Conservation (phyloP, 108 stramenopile genomes). For the Cyclotella sp. region DNA sequence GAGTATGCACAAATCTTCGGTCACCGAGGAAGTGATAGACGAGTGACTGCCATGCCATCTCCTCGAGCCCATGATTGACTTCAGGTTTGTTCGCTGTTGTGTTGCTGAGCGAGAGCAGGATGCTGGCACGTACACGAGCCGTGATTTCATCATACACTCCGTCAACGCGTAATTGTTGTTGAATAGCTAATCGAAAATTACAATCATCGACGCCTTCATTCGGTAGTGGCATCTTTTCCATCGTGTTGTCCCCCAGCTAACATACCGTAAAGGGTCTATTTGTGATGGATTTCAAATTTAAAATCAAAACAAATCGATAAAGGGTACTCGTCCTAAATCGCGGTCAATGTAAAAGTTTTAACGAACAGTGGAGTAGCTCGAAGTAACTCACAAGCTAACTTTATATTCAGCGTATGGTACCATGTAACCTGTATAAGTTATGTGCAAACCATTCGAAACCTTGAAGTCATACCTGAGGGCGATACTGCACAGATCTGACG, state of each 20-base stretch:
- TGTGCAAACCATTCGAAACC: too few relatives aligned
- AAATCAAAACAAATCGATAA: too few relatives aligned
- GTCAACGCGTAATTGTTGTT: constrained; percentile 25
- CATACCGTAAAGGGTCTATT: too few relatives aligned
- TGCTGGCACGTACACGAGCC: constrained; percentile 20
- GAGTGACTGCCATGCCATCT: constrained; percentile 32
- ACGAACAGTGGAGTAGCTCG: too few relatives aligned
- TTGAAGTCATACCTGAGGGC: too few relatives aligned
- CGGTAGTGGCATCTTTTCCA: not conserved
- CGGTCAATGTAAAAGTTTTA: too few relatives aligned
- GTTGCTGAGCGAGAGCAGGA: constrained; percentile 21
- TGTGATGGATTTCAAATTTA: too few relatives aligned
- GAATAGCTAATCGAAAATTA: constrained; percentile 28
- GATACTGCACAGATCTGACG: too few relatives aligned
- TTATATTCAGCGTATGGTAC: too few relatives aligned
- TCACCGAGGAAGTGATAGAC: constrained; percentile 26
- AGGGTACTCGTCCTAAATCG: too few relatives aligned
- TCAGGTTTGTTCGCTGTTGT: not conserved
- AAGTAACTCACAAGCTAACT: too few relatives aligned
- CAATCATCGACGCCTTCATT: constrained; percentile 2
- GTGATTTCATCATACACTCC: constrained; percentile 40
- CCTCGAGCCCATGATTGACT: not conserved
- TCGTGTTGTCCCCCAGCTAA: not conserved
- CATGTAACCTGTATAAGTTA: too few relatives aligned
- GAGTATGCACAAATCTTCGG: constrained; percentile 21